Evolutionary conservation across 139 green algal genomes (phyloP), one percentile per base, ranked within the genome.

Genomic region (Zygnema circumcarinatum): DNA sequence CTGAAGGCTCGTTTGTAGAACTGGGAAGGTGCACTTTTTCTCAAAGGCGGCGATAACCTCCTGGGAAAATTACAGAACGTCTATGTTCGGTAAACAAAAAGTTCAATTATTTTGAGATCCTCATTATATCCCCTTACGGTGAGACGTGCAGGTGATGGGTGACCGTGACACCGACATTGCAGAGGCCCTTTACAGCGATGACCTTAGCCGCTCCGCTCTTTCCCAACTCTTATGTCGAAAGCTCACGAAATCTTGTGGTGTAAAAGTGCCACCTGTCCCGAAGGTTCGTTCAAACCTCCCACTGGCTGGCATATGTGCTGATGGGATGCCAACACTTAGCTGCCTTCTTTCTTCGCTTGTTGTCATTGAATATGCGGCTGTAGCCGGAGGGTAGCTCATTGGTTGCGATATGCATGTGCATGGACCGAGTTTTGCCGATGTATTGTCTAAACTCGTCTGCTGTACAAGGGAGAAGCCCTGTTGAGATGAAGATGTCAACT

Each of bases 91-190:
- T n/a, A n/a, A n/a, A n/a, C n/a, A n/a, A n/a, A n/a, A n/a, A n/a
- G n/a, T n/a, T n/a, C n/a, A n/a, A n/a, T n/a, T n/a, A n/a, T n/a
- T n/a, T n/a, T n/a, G n/a, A 62, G 47, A 62, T 62, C 7, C 47
- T 62, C 16, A 7, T 62, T 62, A 62, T 16, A 29, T 84, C 38
- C 38, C 78, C 52, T 47, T 38, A 35, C 39, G 29, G 36, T 1
- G n/a, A 54, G 25, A 0, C 78, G 0, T 84, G 20, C 78, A 89
- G 84, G 40, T 89, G 0, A 62, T 89, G 22, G 84, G 79, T 1
- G 62, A 89, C 2, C 36, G 85, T 81, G 84, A 89, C 40, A 88
- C 78, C 20, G 84, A 89, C 35, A 39, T 88, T 40, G 84, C 84
- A 1, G 85, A 90, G 79, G 32, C 81, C 47, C 53, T 90, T 41